These are phyloP conservation scores for Amanita fuliginea DNA, from an alignment of 768 basidiomycete species.

Conservation along the genomic window DNA sequence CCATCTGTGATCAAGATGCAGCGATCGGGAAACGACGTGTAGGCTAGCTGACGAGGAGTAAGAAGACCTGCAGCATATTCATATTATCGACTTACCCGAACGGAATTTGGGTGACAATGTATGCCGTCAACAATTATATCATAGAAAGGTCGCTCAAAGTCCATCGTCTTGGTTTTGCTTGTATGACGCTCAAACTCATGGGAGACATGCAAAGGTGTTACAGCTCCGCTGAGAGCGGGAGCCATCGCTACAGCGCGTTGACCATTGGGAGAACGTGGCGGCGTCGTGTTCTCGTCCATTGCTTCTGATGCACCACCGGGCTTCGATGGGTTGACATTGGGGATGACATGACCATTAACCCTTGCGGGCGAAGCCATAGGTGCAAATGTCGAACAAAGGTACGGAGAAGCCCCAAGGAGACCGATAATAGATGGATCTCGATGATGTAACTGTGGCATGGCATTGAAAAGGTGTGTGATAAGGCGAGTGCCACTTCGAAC, in stretches of 20 bases:
- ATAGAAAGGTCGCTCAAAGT: constrained; percentile 66
- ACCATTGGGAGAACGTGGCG: constrained; percentile 37
- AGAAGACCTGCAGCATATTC: neutral
- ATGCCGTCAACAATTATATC: constrained; percentile 87
- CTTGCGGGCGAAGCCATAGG: constrained; percentile 13
- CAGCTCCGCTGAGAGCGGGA: neutral
- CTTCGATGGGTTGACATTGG: neutral
- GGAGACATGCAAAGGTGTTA: constrained; percentile 18
- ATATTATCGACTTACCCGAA: constrained; percentile 43
- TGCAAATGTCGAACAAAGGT: constrained; percentile 33
- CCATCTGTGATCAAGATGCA: constrained; percentile 89
- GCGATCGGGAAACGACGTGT: constrained; percentile 72
- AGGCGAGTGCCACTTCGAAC: constrained; percentile 67
- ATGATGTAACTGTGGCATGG: constrained; percentile 85
- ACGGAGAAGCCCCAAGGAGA: constrained; percentile 68
- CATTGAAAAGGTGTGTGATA: constrained; percentile 90
- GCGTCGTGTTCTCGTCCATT: constrained; percentile 45
- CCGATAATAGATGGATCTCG: constrained; percentile 90
- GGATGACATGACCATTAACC: neutral
- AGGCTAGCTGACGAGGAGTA: constrained; percentile 49
- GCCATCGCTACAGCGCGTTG: neutral
- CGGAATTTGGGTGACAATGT: constrained; percentile 85
- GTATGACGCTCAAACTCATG: constrained; percentile 28
- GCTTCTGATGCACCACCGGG: constrained; percentile 38
- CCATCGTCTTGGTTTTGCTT: constrained; percentile 21